Conservation (phyloP, 2,329 filamentous ascomycete species). For the Penicillium sclerotiorum region DNA sequence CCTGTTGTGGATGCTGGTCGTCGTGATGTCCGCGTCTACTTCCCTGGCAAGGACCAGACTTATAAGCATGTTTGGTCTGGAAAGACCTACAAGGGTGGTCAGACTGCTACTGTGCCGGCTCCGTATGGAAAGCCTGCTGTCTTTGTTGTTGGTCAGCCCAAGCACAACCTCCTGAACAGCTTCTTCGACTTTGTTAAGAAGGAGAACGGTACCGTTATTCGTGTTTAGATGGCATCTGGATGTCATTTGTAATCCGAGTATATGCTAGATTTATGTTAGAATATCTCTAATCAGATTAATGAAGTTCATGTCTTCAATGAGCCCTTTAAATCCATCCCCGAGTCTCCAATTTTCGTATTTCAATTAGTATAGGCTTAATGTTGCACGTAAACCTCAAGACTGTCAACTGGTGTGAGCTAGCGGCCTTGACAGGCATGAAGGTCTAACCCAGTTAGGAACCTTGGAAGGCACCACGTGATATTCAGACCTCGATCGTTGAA, state of each 20-base stretch:
- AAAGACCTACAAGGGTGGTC: slow-evolving; percentile 18
- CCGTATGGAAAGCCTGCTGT: slow-evolving; percentile 26
- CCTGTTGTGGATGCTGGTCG: slow-evolving; percentile 24
- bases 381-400: too few species aligned
- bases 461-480: too few species aligned
- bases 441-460: too few species aligned
- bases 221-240: slow-evolving; percentile 5
- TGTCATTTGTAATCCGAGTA: not conserved
- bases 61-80: slow-evolving; percentile 26
- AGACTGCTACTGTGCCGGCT: slow-evolving; percentile 13
- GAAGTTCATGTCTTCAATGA: too few species aligned
- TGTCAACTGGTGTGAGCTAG: too few species aligned
- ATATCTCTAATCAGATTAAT: too few species aligned
- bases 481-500: too few species aligned
- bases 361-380: too few species aligned
- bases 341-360: too few species aligned
- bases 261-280: not conserved
- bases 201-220: slow-evolving; percentile 21
- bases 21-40: slow-evolving; percentile 21
- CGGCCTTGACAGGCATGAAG: too few species aligned
- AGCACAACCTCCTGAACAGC: slow-evolving; percentile 17
- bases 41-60: slow-evolving; percentile 17
- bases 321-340: too few species aligned
- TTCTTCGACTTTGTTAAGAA: slow-evolving; percentile 23
- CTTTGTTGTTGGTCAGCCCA: slow-evolving; percentile 20